Conservation (phyloP, 306 rosid species). For the Lathyrus sativus region DNA sequence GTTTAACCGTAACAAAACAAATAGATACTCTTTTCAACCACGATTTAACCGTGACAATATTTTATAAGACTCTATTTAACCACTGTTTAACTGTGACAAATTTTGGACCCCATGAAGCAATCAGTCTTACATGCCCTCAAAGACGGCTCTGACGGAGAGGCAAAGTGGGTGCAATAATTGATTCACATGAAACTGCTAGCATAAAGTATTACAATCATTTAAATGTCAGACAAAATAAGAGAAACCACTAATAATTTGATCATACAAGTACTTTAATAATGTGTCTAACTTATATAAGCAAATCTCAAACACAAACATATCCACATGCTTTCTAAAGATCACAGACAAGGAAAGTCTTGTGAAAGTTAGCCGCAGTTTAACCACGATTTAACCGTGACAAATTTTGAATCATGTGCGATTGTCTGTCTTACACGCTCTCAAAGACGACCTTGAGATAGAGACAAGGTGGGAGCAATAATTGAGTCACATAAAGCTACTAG, state of each 20-base stretch:
- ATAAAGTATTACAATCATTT: slow-evolving; percentile 40
- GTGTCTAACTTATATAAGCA: slow-evolving; percentile 36
- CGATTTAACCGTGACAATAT: no score
- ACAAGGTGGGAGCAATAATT: slow-evolving; percentile 40
- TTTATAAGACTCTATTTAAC: no score
- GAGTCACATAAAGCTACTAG: slow-evolving; percentile 34
- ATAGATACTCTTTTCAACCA: no score
- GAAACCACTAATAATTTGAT: slow-evolving; percentile 21
- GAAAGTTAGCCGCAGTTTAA: no score
- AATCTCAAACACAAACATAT: slow-evolving; percentile 35
- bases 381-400: background rate
- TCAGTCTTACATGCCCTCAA: no score
- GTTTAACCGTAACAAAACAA: no score
- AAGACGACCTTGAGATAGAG: slow-evolving; percentile 19
- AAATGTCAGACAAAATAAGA: slow-evolving; percentile 39
- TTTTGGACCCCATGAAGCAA: no score
- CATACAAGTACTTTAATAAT: slow-evolving; percentile 8
- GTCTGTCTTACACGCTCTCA: no score
- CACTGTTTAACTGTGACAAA: no score
- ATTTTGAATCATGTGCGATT: no score
- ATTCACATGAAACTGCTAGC: slow-evolving; percentile 31
- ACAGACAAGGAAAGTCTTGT: slow-evolving; percentile 20
- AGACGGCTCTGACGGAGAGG: slow-evolving; percentile 18
- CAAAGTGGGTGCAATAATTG: slow-evolving; percentile 43
- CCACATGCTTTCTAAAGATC: slow-evolving; percentile 42